Base-by-base conservation (phyloP, 2,329 filamentous ascomycete species). In the Penicillium sp. region DNA sequence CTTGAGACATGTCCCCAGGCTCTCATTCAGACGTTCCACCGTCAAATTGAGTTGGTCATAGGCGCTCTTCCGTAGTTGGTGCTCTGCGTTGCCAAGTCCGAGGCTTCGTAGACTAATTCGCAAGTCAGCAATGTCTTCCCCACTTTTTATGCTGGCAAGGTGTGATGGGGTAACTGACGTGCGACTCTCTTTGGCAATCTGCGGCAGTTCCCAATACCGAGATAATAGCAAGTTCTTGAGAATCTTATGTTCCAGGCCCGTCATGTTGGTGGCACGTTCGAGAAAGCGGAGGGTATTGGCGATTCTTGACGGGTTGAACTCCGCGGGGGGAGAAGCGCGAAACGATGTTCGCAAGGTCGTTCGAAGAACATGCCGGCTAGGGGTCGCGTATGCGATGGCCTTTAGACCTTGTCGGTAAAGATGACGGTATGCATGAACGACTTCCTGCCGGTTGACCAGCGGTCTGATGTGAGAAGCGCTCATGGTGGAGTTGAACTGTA, bases 351-450 rank as follows among this genome's bases (percentile, higher is more conserved):
- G 77, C 44, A 83, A 65, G 30, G 75, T 78, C 56, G 81, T 75
- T 55, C 81, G 81, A 19, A 87, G 72, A 2, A 84, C 81, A 74
- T 83, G 82, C 58, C 86, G 84, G 22, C 83, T 81, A 12, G 87
- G 87, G 53, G 80, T 82, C 1, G 86, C 83, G 74, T 85, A 87
- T 59, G 84, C 82, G 57, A 88, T 77, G 3, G 85, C 85, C 56
- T 81, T 81, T 22, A 88, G 76, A 9, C 80, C 78, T 33, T 82
- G 79, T 28, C 84, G 82, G 66, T 85, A 85, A 45, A 89, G 77
- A 58, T 83, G 80, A 62, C 87, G 84, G 72, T 89, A 89, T 56
- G 85, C 84, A 67, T 80, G 78, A 59, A 84, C 59, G 51, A 87
- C 67, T 12, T 71, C 69, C 35, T 64, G 70, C 66, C 56, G 42